Evolutionary conservation across 129 eudicot genomes (phyloP).

Genomic region (Pulicaria dysenterica): DNA sequence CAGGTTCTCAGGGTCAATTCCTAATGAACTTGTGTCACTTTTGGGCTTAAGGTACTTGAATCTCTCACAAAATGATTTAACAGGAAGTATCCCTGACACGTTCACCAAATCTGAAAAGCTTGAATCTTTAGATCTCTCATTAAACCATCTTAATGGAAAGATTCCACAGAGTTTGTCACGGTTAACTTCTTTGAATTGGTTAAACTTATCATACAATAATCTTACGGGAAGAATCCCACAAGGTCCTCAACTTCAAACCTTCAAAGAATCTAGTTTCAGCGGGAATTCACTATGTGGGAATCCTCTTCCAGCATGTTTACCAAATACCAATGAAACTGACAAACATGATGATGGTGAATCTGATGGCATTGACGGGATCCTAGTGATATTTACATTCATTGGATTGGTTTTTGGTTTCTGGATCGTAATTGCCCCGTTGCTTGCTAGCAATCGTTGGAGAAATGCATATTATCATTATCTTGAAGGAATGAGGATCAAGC

Average conservation of each 20-base stretch:
- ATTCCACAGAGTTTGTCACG: slow-evolving; percentile 21
- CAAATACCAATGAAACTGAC: background rate
- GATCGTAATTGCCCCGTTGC: slow-evolving; percentile 30
- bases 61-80: slow-evolving; percentile 27
- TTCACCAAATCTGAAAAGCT: slow-evolving; percentile 10
- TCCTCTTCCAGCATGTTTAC: slow-evolving; percentile 17
- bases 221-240: slow-evolving; percentile 24
- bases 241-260: slow-evolving; percentile 23
- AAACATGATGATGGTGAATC: background rate
- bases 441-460: slow-evolving; percentile 26
- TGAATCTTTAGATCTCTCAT: slow-evolving; percentile 31
- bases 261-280: slow-evolving; percentile 6
- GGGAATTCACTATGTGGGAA: slow-evolving; percentile 23
- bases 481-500: slow-evolving; percentile 22
- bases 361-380: slow-evolving; percentile 31
- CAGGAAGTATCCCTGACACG: slow-evolving; percentile 26
- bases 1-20: slow-evolving; percentile 21
- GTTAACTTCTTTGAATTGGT: background rate
- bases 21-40: slow-evolving; percentile 7
- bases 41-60: slow-evolving; percentile 17
- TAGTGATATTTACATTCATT: slow-evolving; percentile 3
- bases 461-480: slow-evolving; percentile 28
- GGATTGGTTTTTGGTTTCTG: slow-evolving; percentile 29
- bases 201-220: slow-evolving; percentile 37
- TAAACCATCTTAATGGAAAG: slow-evolving; percentile 31